Evolutionary conservation across 2,329 filamentous ascomycete species (phyloP).

Genomic region (Alternaria sp.): DNA sequence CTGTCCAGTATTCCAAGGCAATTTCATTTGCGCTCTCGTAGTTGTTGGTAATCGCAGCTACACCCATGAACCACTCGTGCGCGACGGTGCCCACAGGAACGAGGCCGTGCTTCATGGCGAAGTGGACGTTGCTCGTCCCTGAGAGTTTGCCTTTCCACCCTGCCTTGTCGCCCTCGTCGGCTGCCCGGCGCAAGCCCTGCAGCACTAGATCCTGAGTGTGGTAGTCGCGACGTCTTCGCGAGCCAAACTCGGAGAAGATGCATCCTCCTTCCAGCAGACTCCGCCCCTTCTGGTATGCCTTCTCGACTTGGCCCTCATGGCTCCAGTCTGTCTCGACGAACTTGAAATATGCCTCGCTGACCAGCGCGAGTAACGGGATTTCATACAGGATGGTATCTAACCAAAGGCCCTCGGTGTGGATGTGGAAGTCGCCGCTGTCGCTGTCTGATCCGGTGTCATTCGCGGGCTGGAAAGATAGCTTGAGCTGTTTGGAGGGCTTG

Average conservation of each 20-base stretch:
- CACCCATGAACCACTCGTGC: constrained; percentile 99
- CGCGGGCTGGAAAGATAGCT: constrained; percentile 66
- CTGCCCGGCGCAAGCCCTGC: constrained; percentile 80
- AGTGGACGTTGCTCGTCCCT: constrained; percentile 95
- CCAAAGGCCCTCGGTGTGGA: constrained; percentile 84
- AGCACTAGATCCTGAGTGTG: constrained; percentile 94
- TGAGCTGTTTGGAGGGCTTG: constrained; percentile 79
- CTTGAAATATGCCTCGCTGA: constrained; percentile 96
- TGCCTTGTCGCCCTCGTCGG: constrained; percentile 69
- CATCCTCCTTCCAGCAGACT: constrained; percentile 81
- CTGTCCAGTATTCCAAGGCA: constrained; percentile 86
- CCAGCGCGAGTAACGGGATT: constrained; percentile 88
- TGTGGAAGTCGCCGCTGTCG: constrained; percentile 72
- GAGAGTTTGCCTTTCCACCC: constrained; percentile 75
- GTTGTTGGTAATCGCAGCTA: constrained; percentile 86
- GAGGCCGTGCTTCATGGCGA: constrained; percentile 91
- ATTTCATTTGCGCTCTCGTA: constrained; percentile 85
- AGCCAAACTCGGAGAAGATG: constrained; percentile 92
- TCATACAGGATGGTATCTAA: constrained; percentile 97
- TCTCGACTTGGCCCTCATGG: constrained; percentile 84
- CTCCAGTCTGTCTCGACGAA: constrained; percentile 95
- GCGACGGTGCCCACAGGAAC: constrained; percentile 87
- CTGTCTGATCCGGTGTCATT: constrained; percentile 69
- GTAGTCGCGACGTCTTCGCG: constrained; percentile 86
- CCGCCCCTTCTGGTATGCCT: constrained; percentile 81